These are phyloP conservation scores for Trametes punicea DNA, from an alignment of 768 basidiomycete species.

Conservation along the genomic window DNA sequence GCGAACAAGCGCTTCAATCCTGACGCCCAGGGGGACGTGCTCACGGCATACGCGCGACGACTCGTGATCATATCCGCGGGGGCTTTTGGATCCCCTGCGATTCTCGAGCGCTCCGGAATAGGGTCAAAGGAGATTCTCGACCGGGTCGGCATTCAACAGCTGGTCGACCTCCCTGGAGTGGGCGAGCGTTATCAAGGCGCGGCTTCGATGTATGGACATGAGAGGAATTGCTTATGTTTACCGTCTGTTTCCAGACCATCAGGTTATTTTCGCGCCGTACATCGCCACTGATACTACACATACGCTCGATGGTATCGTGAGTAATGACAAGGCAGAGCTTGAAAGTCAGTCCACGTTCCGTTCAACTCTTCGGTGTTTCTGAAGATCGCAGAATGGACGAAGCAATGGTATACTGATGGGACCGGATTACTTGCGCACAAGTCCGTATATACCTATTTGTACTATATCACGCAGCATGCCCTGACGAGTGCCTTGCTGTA, in stretches of 20 bases:
- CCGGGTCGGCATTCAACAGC: slow-evolving; percentile 28
- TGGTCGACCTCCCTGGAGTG: slow-evolving; percentile 41
- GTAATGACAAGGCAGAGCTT: slow-evolving; percentile 15
- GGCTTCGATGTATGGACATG: background rate
- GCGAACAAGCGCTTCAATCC: slow-evolving; percentile 29
- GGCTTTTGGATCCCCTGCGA: slow-evolving; percentile 43
- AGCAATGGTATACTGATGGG: slow-evolving; percentile 37
- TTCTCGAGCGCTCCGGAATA: slow-evolving; percentile 55
- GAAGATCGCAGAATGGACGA: slow-evolving; percentile 29
- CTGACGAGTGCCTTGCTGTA: slow-evolving; percentile 22
- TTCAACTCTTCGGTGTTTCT: background rate
- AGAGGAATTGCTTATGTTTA: no score
- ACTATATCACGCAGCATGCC: no score
- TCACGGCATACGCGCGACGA: slow-evolving; percentile 30
- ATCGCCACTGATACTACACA: slow-evolving; percentile 15
- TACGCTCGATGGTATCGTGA: slow-evolving; percentile 23
- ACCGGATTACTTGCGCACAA: slow-evolving; percentile 52
- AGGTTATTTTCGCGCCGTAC: slow-evolving; percentile 14
- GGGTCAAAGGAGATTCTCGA: slow-evolving; percentile 34
- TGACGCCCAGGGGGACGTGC: slow-evolving; percentile 4
- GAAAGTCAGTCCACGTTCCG: slow-evolving; percentile 16
- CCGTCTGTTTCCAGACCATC: slow-evolving; percentile 13
- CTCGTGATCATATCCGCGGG: slow-evolving; percentile 41
- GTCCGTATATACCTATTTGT: no score
- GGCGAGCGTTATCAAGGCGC: slow-evolving; percentile 39